Evolutionary conservation across 2,329 filamentous ascomycete species (phyloP).

Genomic region (Fusarium decemcellulare): DNA sequence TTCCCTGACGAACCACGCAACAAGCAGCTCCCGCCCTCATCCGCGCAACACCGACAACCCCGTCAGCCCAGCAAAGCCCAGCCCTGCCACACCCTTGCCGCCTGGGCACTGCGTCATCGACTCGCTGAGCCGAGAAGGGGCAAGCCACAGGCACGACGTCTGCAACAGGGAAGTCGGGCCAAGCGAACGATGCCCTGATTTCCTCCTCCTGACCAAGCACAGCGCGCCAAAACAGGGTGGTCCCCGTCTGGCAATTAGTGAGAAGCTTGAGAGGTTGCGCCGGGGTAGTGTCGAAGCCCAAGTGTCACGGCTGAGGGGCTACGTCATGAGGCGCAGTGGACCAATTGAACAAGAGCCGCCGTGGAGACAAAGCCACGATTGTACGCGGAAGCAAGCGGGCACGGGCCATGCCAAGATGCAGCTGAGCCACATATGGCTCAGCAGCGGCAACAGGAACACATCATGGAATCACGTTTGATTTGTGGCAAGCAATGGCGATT

Average conservation of each 20-base stretch:
- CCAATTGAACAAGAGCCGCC: conserved; percentile 11
- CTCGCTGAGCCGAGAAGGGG: conserved; percentile 26
- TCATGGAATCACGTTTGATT: conserved; percentile 20
- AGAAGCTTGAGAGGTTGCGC: conserved; percentile 19
- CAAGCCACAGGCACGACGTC: conserved; percentile 39
- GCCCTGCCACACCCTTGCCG: conserved; percentile 36
- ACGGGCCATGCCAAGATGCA: conserved; percentile 16
- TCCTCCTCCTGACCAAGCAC: conserved; percentile 26
- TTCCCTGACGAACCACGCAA: conserved; percentile 21
- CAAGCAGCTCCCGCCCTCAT: conserved; percentile 17
- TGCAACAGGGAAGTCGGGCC: conserved; percentile 26
- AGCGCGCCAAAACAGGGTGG: conserved; percentile 2
- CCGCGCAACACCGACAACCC: conserved; percentile 18
- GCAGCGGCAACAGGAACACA: conserved; percentile 13
- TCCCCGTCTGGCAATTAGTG: neutral
- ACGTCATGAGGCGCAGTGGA: conserved; percentile 38
- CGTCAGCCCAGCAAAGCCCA: conserved; percentile 35
- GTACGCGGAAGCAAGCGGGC: conserved; percentile 2
- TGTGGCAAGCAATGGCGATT: conserved; percentile 28
- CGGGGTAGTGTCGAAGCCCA: neutral
- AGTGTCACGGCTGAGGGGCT: conserved; percentile 14
- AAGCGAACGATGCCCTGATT: conserved; percentile 41
- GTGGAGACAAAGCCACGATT: conserved; percentile 24
- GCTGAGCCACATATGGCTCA: conserved; percentile 32
- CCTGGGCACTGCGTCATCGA: conserved; percentile 53